Conservation (phyloP, 371 early-diverging fungal genomes). For the Entomophthora muscae region DNA sequence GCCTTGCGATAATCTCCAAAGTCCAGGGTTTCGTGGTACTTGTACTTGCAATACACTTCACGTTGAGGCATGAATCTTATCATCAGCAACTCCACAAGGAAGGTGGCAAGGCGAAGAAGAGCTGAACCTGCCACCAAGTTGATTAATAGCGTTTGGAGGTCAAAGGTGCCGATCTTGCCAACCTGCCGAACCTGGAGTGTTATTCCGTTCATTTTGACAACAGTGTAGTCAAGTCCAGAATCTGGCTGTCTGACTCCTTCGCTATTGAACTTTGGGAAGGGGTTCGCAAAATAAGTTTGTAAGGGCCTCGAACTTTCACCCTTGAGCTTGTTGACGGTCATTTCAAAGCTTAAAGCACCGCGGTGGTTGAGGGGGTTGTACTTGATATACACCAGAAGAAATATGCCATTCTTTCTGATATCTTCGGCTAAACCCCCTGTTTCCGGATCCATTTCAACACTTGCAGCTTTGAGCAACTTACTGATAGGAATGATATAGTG, state of each 20-base stretch:
- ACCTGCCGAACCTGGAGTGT: constrained; percentile 25
- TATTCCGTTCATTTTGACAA: constrained; percentile 19
- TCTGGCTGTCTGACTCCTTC: background rate
- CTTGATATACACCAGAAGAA: background rate
- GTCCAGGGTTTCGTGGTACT: constrained; percentile 23
- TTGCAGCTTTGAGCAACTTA: background rate
- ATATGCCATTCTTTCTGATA: background rate
- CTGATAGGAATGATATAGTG: background rate
- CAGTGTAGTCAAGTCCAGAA: background rate
- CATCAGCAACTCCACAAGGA: constrained; percentile 33
- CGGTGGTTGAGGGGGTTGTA: background rate
- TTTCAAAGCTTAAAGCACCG: background rate
- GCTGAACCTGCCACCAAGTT: constrained; percentile 32
- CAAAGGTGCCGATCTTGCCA: constrained; percentile 31
- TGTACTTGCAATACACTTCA: constrained; percentile 18
- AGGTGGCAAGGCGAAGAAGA: constrained; percentile 25
- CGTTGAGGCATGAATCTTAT: constrained; percentile 23
- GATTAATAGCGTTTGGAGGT: constrained; percentile 23
- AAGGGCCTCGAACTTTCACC: background rate
- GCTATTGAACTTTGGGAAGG: background rate
- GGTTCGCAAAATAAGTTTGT: background rate
- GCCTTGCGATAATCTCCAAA: constrained; percentile 9
- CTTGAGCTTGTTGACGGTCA: background rate
- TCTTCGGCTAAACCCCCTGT: background rate
- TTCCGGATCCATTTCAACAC: background rate